A percentile compares a stretch with the other conserved stretches of the same genome.
Conservation (phyloP, 2,329 filamentous ascomycete species). For the Rhinocladiella similis region DNA sequence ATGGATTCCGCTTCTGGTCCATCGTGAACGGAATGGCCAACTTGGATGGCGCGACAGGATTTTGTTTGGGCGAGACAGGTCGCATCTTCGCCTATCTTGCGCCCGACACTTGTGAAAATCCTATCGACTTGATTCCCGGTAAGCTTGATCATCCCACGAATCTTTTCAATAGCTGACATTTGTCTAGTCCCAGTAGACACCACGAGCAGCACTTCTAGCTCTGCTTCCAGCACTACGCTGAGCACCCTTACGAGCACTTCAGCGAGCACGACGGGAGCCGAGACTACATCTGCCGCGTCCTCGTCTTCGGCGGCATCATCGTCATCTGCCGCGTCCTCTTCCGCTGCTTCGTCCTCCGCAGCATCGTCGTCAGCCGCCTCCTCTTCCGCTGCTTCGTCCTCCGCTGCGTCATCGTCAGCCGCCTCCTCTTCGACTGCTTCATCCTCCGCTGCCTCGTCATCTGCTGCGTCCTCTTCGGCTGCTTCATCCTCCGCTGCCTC, state of each 20-base stretch:
- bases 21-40: neutral
- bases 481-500: too few species aligned
- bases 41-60: conserved; percentile 2
- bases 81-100: neutral
- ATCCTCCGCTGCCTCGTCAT: too few species aligned
- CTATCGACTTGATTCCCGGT: neutral
- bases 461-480: too few species aligned
- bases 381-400: too few species aligned
- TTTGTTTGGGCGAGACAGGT: neutral
- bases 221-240: neutral
- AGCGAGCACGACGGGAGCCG: neutral
- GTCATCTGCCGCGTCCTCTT: neutral
- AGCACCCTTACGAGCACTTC: neutral
- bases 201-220: neutral
- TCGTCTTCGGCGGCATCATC: neutral
- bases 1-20: neutral
- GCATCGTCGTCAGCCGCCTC: too few species aligned
- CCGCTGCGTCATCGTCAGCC: too few species aligned
- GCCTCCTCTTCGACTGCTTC: too few species aligned
- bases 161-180: neutral
- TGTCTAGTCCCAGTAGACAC: neutral
- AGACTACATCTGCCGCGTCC: neutral
- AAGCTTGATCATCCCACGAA: neutral
- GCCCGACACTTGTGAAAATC: neutral
- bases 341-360: too few species aligned